A percentile compares a stretch with the other conserved stretches of the same genome.
phyloP scores from a whole-genome alignment of 192 early-diverging fungal species.

The Coemansia sp. region DNA sequence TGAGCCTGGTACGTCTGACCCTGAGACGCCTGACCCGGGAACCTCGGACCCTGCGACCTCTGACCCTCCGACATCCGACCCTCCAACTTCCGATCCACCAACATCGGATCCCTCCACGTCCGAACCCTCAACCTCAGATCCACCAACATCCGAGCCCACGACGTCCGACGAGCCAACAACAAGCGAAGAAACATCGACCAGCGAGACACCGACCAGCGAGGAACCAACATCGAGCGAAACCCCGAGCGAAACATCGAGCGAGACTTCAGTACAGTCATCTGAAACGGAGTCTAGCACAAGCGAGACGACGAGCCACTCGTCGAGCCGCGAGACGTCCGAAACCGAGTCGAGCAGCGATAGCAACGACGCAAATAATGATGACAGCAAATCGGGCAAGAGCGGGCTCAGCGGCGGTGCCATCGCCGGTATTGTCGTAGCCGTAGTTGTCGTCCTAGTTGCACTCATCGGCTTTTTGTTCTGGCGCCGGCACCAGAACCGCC shows the following conservation, averaged over 20 bases:
- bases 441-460: constrained; percentile 14
- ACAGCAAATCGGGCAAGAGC: not conserved
- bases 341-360: not conserved
- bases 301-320: not conserved
- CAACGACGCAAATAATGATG: not conserved
- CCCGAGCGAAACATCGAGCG: not conserved
- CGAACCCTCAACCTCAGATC: not conserved
- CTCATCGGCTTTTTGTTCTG: constrained; percentile 32
- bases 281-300: not conserved
- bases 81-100: not conserved
- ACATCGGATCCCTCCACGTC: not conserved
- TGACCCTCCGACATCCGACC: not conserved
- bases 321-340: not conserved
- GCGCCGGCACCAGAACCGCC: constrained; percentile 34
- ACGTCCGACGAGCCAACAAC: not conserved
- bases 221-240: not conserved
- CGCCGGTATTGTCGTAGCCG: constrained; percentile 39
- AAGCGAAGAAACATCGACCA: not conserved
- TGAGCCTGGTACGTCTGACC: no score
- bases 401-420: constrained; percentile 43
- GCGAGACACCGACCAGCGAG: not conserved
- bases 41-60: constrained; percentile 1
- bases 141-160: not conserved
- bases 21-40: not conserved
- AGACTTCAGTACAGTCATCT: not conserved